Evolutionary conservation across 176 grass and related monocot species (phyloP).

Genomic region (Saccharum spontaneum): DNA sequence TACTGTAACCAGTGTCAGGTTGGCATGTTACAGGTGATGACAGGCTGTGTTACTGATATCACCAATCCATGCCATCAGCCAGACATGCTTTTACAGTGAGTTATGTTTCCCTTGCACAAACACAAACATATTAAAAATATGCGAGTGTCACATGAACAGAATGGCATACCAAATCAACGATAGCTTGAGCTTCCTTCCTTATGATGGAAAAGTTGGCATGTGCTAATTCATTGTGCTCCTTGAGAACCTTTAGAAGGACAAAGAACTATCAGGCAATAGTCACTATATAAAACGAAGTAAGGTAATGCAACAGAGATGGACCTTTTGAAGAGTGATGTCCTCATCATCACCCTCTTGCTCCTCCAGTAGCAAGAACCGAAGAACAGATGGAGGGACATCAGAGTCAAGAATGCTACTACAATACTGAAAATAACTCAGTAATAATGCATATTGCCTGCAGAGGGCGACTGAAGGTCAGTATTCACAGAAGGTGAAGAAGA

Average conservation of each 20-base stretch:
- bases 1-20: not conserved
- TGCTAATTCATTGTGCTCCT: conserved; percentile 82
- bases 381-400: conserved; percentile 77
- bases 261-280: conserved; percentile 24
- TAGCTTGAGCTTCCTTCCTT: conserved; percentile 83
- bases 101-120: conserved; percentile 18
- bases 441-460: conserved; percentile 91
- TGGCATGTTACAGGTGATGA: not conserved
- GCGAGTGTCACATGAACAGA: conserved; percentile 18
- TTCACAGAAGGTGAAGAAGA: not conserved
- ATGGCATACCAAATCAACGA: conserved; percentile 75
- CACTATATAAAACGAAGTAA: not conserved
- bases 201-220: conserved; percentile 81
- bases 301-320: conserved; percentile 22
- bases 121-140: conserved; percentile 9
- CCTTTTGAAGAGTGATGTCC: conserved; percentile 86
- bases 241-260: conserved; percentile 58
- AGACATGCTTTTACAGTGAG: conserved; percentile 7
- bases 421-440: conserved; percentile 95
- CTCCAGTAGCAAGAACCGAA: conserved; percentile 75
- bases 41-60: not conserved
- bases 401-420: conserved; percentile 85
- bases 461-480: conserved; percentile 32
- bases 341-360: conserved; percentile 89
- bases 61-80: not conserved